phyloP scores from a whole-genome alignment of 2,329 filamentous ascomycete species.

The Ophiostoma tasmaniense region DNA sequence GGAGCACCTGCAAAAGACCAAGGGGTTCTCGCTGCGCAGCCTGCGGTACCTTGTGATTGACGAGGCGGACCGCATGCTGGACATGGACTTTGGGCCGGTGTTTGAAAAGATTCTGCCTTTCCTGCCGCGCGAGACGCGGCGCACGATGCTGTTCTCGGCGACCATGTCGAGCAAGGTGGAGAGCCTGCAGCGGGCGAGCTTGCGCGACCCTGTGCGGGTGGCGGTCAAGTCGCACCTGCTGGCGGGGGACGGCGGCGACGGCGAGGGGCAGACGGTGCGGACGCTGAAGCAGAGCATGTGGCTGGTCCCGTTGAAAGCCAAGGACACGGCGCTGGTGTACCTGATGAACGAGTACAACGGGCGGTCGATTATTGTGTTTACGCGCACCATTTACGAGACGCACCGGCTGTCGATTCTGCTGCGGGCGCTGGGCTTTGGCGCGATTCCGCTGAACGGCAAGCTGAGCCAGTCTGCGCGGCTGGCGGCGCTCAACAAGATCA shows the following conservation, averaged over 20 bases:
- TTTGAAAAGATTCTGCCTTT: slow-evolving; percentile 77
- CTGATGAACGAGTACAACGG: slow-evolving; percentile 79
- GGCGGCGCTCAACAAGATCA: slow-evolving; percentile 85
- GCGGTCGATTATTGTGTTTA: slow-evolving; percentile 84
- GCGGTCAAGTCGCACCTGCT: neutral
- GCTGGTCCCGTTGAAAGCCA: slow-evolving; percentile 77
- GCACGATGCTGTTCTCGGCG: slow-evolving; percentile 64
- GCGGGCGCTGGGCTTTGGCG: slow-evolving; percentile 75
- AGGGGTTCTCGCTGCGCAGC: slow-evolving; percentile 73
- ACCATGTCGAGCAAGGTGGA: slow-evolving; percentile 94
- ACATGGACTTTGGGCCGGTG: slow-evolving; percentile 33
- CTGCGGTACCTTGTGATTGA: slow-evolving; percentile 91
- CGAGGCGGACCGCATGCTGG: slow-evolving; percentile 83
- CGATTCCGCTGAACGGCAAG: slow-evolving; percentile 88
- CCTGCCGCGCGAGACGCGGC: slow-evolving; percentile 63
- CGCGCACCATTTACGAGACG: slow-evolving; percentile 82
- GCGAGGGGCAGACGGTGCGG: slow-evolving; percentile 84
- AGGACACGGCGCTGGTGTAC: slow-evolving; percentile 83
- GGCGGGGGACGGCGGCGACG: slow-evolving; percentile 50
- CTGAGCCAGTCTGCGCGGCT: slow-evolving; percentile 80
- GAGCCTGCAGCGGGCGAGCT: slow-evolving; percentile 77
- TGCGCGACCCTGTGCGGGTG: slow-evolving; percentile 49
- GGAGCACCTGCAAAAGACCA: slow-evolving; percentile 93
- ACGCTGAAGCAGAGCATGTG: slow-evolving; percentile 80
- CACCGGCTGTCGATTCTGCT: slow-evolving; percentile 78